Evolutionary conservation across 2,329 filamentous ascomycete species (phyloP).

Genomic region (Trichoderma harzianum): DNA sequence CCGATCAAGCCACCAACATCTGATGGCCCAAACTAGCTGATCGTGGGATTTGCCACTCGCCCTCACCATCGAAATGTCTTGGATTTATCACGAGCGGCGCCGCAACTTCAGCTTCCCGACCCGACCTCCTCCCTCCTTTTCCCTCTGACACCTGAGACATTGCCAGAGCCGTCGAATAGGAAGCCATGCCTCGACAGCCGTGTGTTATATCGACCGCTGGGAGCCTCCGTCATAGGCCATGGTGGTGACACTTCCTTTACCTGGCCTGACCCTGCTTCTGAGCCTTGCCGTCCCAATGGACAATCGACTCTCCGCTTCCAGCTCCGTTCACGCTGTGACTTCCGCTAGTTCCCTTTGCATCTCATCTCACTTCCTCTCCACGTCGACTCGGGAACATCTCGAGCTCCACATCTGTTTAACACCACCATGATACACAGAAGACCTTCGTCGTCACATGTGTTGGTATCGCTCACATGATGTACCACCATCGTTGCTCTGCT

Average conservation of each 20-base stretch:
- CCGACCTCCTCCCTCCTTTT: not conserved
- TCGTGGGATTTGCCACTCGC: not conserved
- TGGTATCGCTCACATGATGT: constrained; percentile 8
- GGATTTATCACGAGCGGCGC: constrained; percentile 8
- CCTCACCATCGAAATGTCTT: constrained; percentile 15
- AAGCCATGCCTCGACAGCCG: not conserved
- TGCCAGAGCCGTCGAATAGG: not conserved
- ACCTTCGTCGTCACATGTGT: constrained; percentile 14
- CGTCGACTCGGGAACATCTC: not conserved
- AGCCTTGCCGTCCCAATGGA: constrained; percentile 1
- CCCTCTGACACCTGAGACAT: constrained; percentile 2
- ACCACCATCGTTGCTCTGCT: not conserved
- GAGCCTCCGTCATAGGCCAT: not conserved
- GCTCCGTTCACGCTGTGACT: constrained; percentile 3
- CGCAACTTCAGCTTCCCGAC: not conserved
- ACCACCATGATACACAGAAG: constrained; percentile 6
- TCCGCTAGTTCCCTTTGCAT: not conserved
- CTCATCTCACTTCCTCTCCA: not conserved
- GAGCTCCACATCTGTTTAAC: constrained; percentile 16
- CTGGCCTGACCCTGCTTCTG: constrained; percentile 8
- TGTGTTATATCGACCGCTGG: not conserved
- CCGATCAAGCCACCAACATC: constrained; percentile 15
- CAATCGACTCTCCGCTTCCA: not conserved
- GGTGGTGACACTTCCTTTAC: constrained; percentile 3
- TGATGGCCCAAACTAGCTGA: constrained; percentile 5